Conservation (phyloP, 2,329 filamentous ascomycete genomes). For the Xylariaceae sp. region DNA sequence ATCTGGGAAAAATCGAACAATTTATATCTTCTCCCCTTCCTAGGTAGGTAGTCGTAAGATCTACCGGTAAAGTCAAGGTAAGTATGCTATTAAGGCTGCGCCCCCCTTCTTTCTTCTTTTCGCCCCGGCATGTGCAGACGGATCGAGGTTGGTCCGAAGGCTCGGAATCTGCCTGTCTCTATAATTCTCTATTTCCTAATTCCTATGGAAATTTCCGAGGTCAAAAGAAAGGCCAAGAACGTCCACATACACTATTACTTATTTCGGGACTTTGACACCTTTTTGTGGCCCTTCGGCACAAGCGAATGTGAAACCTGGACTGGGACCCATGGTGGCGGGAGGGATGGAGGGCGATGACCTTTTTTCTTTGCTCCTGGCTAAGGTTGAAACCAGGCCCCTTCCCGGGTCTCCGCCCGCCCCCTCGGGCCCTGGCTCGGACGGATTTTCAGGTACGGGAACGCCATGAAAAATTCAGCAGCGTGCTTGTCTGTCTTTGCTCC, state of each 20-base stretch:
- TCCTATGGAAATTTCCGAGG: slow-evolving; percentile 7
- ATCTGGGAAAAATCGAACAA: no score
- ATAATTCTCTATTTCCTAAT: no score
- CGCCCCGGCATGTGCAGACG: no score
- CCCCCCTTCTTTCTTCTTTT: no score
- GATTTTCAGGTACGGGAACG: no score
- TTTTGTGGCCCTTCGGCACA: slow-evolving; percentile 10
- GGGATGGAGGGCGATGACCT: neutral
- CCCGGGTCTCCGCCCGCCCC: slow-evolving; percentile 2
- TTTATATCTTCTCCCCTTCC: no score
- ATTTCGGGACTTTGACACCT: slow-evolving; percentile 1
- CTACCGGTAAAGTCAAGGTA: no score
- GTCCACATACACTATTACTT: neutral
- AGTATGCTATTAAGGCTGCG: no score
- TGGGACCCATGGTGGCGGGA: slow-evolving; percentile 9
- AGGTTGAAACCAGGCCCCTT: neutral
- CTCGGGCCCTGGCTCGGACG: neutral
- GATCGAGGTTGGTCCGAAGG: no score
- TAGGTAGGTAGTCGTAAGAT: no score
- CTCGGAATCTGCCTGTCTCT: no score
- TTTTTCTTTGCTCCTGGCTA: neutral
- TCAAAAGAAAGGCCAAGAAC: slow-evolving; percentile 1
- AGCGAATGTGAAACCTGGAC: slow-evolving; percentile 7
- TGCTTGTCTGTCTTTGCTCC: no score
- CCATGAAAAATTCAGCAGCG: neutral